Percentiles rank a stretch among this genome's conserved stretches.
phyloP scores from a whole-genome alignment of 2,329 filamentous ascomycete genomes.

The Fusarium staphyleae region DNA sequence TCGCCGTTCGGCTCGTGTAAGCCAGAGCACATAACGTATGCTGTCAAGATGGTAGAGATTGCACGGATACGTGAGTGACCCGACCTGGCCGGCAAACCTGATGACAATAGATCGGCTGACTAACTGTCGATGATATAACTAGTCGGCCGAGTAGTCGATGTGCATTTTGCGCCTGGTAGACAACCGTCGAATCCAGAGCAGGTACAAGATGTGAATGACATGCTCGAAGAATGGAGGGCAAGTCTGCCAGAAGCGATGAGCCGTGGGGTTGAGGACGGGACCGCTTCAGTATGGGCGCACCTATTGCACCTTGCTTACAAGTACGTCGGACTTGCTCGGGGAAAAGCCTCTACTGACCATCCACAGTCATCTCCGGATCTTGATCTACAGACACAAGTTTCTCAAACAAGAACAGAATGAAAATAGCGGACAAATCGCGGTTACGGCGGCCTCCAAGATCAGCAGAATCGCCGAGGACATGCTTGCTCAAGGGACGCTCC shows the following conservation, averaged over 20 bases:
- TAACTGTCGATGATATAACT: background rate
- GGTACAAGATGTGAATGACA: conserved; percentile 41
- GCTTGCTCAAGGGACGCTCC: conserved; percentile 45
- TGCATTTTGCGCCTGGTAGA: conserved; percentile 48
- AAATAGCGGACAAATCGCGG: conserved; percentile 42
- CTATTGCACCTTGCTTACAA: conserved; percentile 50
- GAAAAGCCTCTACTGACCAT: background rate
- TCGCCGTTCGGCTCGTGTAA: conserved; percentile 43
- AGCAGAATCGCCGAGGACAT: conserved; percentile 50
- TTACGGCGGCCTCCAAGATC: conserved; percentile 46
- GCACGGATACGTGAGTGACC: conserved; percentile 43
- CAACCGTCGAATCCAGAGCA: conserved; percentile 40
- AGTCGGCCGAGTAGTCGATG: conserved; percentile 48
- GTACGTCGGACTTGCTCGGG: conserved; percentile 23
- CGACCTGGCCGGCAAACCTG: no score
- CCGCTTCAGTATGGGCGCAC: conserved; percentile 47
- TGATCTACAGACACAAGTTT: conserved; percentile 48
- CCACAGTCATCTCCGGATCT: conserved; percentile 46
- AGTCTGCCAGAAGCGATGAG: conserved; percentile 45
- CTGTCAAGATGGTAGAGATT: conserved; percentile 50
- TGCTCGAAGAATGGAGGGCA: conserved; percentile 46
- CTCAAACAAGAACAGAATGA: conserved; percentile 38
- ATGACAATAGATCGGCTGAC: background rate
- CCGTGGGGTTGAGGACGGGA: conserved; percentile 43
- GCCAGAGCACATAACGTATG: conserved; percentile 46